A percentile compares a stretch with the other conserved stretches of the same genome.
Evolutionary conservation across 108 stramenopile genomes (phyloP).

Genomic region (Skeletonema costatum): DNA sequence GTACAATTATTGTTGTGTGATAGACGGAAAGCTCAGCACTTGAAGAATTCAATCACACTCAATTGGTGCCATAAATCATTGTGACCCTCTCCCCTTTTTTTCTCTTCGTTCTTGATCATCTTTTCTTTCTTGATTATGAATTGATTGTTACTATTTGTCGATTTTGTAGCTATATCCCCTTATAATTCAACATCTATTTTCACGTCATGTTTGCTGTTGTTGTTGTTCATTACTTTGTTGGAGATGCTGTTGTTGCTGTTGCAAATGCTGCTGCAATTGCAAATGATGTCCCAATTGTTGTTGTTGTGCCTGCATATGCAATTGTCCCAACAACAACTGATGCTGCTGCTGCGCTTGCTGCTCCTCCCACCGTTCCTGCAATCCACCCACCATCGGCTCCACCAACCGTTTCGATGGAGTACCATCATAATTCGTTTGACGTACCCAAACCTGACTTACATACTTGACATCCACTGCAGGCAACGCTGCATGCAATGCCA

Average conservation of each 20-base stretch:
- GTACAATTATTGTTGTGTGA: not conserved
- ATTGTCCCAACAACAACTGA: slow-evolving; percentile 11
- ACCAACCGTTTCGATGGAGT: slow-evolving; percentile 70
- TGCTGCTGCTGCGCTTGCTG: slow-evolving; percentile 7
- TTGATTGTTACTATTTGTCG: not conserved
- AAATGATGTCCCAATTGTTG: slow-evolving; percentile 16
- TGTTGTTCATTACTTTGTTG: not conserved
- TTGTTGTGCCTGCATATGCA: slow-evolving; percentile 15
- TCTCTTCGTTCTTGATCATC: not conserved
- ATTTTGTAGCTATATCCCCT: not conserved
- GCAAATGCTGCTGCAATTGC: not conserved
- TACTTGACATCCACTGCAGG: slow-evolving; percentile 92
- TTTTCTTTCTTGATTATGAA: not conserved
- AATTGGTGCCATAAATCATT: not conserved
- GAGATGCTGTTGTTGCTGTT: not conserved
- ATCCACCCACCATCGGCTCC: slow-evolving; percentile 64
- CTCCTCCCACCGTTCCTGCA: slow-evolving; percentile 49
- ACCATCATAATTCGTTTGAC: slow-evolving; percentile 83
- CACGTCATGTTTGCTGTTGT: slow-evolving; percentile 1
- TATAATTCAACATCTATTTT: slow-evolving; percentile 1
- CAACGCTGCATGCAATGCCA: slow-evolving; percentile 89
- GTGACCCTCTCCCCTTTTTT: not conserved
- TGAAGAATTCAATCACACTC: slow-evolving; percentile 33
- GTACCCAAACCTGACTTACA: slow-evolving; percentile 98
- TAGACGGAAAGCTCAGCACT: slow-evolving; percentile 48